Evolutionary conservation across 163 green algal species (phyloP), one percentile per base, ranked within the genome.

Genomic region (Scenedesmus sp.): DNA sequence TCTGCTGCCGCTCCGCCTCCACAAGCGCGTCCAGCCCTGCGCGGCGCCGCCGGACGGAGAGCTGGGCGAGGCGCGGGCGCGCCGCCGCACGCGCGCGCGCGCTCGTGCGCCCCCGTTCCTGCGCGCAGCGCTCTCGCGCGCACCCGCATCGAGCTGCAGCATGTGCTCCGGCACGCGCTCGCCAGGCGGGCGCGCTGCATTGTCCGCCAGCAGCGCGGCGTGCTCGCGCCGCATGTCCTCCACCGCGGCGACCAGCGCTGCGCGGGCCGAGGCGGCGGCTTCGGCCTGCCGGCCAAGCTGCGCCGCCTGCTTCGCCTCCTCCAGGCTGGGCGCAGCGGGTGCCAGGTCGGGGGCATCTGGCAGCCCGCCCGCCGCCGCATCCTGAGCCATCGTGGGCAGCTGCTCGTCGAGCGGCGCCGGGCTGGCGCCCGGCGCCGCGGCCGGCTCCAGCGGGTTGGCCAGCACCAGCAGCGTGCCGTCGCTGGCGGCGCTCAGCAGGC

Each of bases 61-160:
- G n/a, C n/a, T n/a, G n/a, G n/a, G n/a, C n/a, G n/a, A n/a, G n/a
- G n/a, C n/a, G n/a, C n/a, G n/a, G n/a, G n/a, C n/a, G n/a, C n/a
- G n/a, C n/a, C n/a, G n/a, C n/a, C n/a, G n/a, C n/a, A n/a, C n/a
- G n/a, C n/a, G n/a, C n/a, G n/a, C n/a, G n/a, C n/a, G n/a, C n/a
- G n/a, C n/a, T n/a, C n/a, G n/a, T n/a, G n/a, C n/a, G n/a, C n/a
- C n/a, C n/a, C n/a, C n/a, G n/a, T n/a, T 6, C 29, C 47, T 65
- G 31, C 58, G 11, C 24, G 14, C 14, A 28, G 24, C 24, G 28
- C 36, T 45, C n/a, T 58, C 15, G 18, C 9, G 20, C 74, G 44
- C 28, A 84, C 87, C 87, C 17, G 83, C 62, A 78, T 97, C 92
- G 5, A 97, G 85, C 47, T 93, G 86, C 70, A 96, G 87, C 29